These are phyloP conservation scores for Nicotiana rustica DNA, from an alignment of 305 asterid genomes.

Conservation along the genomic window DNA sequence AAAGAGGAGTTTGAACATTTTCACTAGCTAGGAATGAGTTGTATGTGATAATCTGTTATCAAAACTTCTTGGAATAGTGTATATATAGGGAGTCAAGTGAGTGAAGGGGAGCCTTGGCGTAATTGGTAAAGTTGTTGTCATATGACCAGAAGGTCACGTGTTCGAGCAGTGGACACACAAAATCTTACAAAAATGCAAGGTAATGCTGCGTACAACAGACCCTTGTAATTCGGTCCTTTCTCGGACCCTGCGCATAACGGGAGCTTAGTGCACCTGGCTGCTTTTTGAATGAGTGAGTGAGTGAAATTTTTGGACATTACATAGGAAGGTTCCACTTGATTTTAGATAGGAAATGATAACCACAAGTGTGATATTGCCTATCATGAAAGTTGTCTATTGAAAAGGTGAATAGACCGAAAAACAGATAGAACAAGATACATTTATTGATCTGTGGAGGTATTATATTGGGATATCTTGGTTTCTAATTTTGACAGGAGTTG, in stretches of 20 bases:
- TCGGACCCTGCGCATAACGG: too few relatives aligned
- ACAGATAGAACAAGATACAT: background rate
- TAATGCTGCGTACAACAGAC: too few relatives aligned
- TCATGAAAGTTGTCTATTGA: background rate
- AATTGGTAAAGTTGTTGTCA: too few relatives aligned
- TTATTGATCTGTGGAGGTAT: background rate
- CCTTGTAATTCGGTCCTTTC: too few relatives aligned
- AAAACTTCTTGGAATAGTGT: background rate
- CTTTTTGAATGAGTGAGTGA: background rate
- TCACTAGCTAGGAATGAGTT: slow-evolving; percentile 23
- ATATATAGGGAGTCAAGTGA: background rate
- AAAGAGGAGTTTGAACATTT: slow-evolving; percentile 36
- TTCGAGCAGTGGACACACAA: too few relatives aligned
- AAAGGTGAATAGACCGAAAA: background rate
- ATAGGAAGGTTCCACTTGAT: background rate
- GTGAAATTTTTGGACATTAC: background rate
- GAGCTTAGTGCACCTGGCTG: too few relatives aligned
- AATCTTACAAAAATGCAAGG: too few relatives aligned
- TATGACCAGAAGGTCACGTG: too few relatives aligned
- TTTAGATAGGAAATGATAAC: background rate
- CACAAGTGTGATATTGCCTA: slow-evolving; percentile 21
- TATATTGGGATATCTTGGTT: background rate
- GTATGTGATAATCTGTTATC: background rate
- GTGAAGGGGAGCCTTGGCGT: background rate
- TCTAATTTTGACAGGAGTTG: background rate